Conservation (phyloP, 305 asterid genomes). For the Solanum hybrid region DNA sequence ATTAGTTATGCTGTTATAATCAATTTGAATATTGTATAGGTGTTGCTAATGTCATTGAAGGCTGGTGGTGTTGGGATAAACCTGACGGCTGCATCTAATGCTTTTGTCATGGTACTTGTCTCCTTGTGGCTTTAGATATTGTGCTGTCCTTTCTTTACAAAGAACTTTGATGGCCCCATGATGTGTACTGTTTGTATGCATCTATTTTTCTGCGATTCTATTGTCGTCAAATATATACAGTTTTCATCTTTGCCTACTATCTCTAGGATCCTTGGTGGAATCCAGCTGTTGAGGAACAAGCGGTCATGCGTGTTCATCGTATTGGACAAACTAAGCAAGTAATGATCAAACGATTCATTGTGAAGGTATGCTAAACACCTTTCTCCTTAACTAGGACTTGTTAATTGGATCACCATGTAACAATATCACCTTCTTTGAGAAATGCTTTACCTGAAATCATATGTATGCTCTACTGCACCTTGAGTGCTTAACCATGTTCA, state of each 20-base stretch:
- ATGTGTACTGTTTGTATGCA: background rate
- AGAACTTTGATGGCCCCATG: background rate
- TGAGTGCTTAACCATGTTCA: background rate
- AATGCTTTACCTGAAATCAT: background rate
- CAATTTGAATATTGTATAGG: slow-evolving; percentile 30
- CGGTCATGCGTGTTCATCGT: slow-evolving; percentile 98
- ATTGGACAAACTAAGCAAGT: slow-evolving; percentile 88
- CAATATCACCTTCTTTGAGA: background rate
- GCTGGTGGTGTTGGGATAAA: slow-evolving; percentile 99
- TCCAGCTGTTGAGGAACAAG: slow-evolving; percentile 98
- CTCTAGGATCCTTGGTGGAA: slow-evolving; percentile 99
- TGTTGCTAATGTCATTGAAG: slow-evolving; percentile 88
- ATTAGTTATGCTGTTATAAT: background rate
- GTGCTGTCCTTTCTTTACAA: background rate
- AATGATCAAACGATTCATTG: slow-evolving; percentile 64
- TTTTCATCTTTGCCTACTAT: background rate
- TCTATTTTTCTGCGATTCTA: background rate
- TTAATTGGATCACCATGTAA: background rate
- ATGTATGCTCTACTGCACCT: background rate
- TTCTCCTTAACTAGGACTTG: background rate
- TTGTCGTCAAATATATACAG: background rate
- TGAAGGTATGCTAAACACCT: slow-evolving; percentile 43
- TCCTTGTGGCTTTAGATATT: background rate
- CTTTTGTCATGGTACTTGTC: slow-evolving; percentile 72
- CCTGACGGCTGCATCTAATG: slow-evolving; percentile 92